Conservation (phyloP, 495 filamentous ascomycete species). For the Lindgomyces ingoldianus region DNA sequence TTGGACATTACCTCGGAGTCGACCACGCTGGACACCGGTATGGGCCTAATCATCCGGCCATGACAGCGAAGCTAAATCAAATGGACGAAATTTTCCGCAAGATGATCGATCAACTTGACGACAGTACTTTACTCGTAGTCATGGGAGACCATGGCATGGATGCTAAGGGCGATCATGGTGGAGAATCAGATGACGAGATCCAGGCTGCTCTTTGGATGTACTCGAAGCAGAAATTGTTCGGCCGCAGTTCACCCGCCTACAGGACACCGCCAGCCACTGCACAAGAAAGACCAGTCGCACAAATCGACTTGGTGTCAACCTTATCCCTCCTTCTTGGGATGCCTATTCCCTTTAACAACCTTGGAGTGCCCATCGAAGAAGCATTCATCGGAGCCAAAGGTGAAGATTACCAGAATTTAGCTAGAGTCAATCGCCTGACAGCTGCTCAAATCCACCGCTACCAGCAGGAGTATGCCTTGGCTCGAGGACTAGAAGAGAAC, state of each 20-base stretch:
- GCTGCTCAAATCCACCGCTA: slow-evolving; percentile 89
- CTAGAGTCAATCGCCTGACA: slow-evolving; percentile 70
- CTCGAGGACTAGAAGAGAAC: slow-evolving; percentile 63
- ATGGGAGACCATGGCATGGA: slow-evolving; percentile 99
- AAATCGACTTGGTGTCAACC: slow-evolving; percentile 95
- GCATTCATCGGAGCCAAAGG: slow-evolving; percentile 74
- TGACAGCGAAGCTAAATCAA: slow-evolving; percentile 84
- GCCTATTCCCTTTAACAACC: slow-evolving; percentile 95
- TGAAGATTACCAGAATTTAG: slow-evolving; percentile 72
- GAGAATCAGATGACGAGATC: slow-evolving; percentile 92
- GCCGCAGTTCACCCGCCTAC: slow-evolving; percentile 65
- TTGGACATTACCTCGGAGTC: slow-evolving; percentile 92
- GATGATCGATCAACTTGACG: slow-evolving; percentile 71
- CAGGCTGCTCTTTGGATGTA: slow-evolving; percentile 99
- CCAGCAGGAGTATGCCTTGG: slow-evolving; percentile 65
- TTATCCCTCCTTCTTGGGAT: slow-evolving; percentile 82
- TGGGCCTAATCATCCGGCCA: slow-evolving; percentile 88
- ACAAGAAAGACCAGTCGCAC: slow-evolving; percentile 78
- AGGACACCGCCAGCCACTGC: slow-evolving; percentile 68
- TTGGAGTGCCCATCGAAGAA: slow-evolving; percentile 93
- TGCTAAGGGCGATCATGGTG: slow-evolving; percentile 92
- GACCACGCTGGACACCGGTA: slow-evolving; percentile 97
- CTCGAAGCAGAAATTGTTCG: slow-evolving; percentile 80
- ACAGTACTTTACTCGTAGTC: slow-evolving; percentile 84
- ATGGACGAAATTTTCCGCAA: slow-evolving; percentile 81